Percentiles rank a stretch among this genome's conserved stretches.
phyloP scores from a whole-genome alignment of 441 rosid genomes.

The Pelargonium fulgidum region DNA sequence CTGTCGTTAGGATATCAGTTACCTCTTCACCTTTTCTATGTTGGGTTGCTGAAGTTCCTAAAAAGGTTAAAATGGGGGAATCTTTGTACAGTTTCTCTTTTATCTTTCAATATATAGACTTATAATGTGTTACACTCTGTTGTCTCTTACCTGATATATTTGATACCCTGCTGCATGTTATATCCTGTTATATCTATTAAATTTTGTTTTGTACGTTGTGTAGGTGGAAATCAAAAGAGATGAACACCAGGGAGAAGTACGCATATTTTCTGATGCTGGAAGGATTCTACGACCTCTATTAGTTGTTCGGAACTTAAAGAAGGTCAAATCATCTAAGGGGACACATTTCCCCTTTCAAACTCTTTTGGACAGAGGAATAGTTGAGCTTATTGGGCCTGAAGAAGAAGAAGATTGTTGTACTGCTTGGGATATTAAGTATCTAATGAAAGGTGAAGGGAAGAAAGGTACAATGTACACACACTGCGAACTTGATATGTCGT shows the following conservation, averaged over 20 bases:
- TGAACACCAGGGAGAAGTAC: constrained; percentile 53
- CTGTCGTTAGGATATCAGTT: too few relatives aligned
- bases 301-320: constrained; percentile 60
- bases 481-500: constrained; percentile 81
- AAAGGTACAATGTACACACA: constrained; percentile 48
- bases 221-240: constrained; percentile 88
- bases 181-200: background rate
- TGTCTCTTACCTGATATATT: too few relatives aligned
- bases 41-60: too few relatives aligned
- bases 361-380: constrained; percentile 62
- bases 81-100: too few relatives aligned
- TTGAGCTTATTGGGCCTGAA: constrained; percentile 73
- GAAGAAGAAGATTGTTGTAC: constrained; percentile 82
- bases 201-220: background rate
- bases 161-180: background rate
- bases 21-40: too few relatives aligned
- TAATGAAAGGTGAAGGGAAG: constrained; percentile 34
- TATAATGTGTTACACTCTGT: too few relatives aligned
- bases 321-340: constrained; percentile 46
- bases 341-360: constrained; percentile 37
- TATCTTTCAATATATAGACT: too few relatives aligned
- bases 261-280: constrained; percentile 78
- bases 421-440: constrained; percentile 62
- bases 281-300: constrained; percentile 86
- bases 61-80: too few relatives aligned